phyloP scores from a whole-genome alignment of 108 stramenopile species.

The Poteriospumella lacustris region DNA sequence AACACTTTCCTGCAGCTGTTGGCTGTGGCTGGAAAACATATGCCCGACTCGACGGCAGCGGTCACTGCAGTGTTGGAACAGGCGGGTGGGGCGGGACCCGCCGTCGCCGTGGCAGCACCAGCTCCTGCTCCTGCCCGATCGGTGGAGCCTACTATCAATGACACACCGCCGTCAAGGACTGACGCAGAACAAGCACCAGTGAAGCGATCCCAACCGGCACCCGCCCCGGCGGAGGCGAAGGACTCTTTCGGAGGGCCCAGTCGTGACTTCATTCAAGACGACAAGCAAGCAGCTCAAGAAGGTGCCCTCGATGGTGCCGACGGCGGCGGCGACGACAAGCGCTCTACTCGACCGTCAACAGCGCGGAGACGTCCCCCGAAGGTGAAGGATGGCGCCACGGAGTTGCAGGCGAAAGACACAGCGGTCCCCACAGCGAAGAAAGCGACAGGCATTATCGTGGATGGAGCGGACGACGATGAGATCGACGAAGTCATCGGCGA shows the following conservation, averaged over 20 bases:
- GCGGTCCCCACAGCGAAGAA: not conserved
- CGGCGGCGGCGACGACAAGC: constrained; percentile 29
- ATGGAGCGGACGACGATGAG: constrained; percentile 30
- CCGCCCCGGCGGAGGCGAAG: constrained; percentile 5
- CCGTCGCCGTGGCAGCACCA: not conserved
- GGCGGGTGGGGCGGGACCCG: not conserved
- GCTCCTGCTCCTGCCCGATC: not conserved
- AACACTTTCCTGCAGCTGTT: constrained; percentile 65
- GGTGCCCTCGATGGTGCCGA: not conserved
- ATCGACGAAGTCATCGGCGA: not conserved
- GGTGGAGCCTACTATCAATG: not conserved
- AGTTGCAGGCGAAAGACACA: constrained; percentile 5
- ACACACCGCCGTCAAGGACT: no score
- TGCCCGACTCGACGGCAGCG: constrained; percentile 34
- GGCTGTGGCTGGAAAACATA: constrained; percentile 50
- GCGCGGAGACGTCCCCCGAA: constrained; percentile 56
- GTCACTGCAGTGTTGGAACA: constrained; percentile 18
- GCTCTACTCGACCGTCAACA: constrained; percentile 49
- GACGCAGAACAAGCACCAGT: not conserved
- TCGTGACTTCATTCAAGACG: no score
- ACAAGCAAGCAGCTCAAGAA: no score
- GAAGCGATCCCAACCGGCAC: not conserved
- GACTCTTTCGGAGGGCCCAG: not conserved
- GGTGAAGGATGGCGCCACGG: constrained; percentile 43
- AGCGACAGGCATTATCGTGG: constrained; percentile 24